Conservation (phyloP, 164 flowering plant species). For the Cinnamomum micranthum region DNA sequence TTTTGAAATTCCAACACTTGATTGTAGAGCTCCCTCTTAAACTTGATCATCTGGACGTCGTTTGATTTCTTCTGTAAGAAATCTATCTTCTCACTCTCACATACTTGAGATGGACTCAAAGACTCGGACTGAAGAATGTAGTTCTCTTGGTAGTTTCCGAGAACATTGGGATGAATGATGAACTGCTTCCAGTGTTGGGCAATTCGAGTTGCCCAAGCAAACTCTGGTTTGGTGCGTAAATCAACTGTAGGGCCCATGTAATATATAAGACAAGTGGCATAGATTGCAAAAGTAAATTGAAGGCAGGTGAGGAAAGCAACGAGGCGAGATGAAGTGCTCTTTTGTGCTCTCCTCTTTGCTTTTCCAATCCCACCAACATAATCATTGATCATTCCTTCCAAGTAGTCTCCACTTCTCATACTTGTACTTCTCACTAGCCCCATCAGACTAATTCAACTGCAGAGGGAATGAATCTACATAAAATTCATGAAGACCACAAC, state of each 20-base stretch:
- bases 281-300: constrained; percentile 87
- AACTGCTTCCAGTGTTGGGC: constrained; percentile 74
- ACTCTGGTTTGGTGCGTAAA: constrained; percentile 63
- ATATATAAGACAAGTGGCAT: constrained; percentile 79
- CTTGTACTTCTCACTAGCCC: constrained; percentile 36
- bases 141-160: constrained; percentile 42
- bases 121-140: constrained; percentile 33
- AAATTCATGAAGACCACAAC: background rate
- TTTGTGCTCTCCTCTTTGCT: constrained; percentile 36
- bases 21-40: constrained; percentile 73
- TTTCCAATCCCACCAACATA: constrained; percentile 52
- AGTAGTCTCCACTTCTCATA: constrained; percentile 59
- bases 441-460: constrained; percentile 26
- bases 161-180: constrained; percentile 51
- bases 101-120: constrained; percentile 44
- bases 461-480: background rate
- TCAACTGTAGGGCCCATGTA: constrained; percentile 84
- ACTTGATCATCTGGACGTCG: constrained; percentile 79
- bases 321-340: constrained; percentile 43
- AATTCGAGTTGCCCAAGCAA: constrained; percentile 76
- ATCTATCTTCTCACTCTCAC: constrained; percentile 84
- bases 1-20: constrained; percentile 70
- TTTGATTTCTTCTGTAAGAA: constrained; percentile 89
- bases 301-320: constrained; percentile 75
- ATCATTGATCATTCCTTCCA: constrained; percentile 78